Base-by-base conservation (phyloP, 495 filamentous ascomycete species). In the Lasiosphaeriaceae sp. region DNA sequence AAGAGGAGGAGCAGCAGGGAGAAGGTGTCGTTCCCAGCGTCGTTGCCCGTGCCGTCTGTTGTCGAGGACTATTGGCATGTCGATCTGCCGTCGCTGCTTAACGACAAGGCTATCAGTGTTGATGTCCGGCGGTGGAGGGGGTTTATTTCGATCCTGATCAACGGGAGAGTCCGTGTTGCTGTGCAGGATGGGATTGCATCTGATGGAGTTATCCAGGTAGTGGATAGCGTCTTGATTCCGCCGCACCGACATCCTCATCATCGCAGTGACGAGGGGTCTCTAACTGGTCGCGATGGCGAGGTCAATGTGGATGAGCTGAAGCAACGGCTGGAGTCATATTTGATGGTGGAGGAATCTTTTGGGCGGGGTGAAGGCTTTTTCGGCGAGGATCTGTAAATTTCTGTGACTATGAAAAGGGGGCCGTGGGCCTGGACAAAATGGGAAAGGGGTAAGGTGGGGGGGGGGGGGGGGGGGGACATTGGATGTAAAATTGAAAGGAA, bases 201-300 rank as follows among this genome's bases (percentile, higher is more conserved):
- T 26, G 86, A 95, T 71, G 91, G 92, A 35, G 87, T 89, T 29
- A 74, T 93, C 29, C 91, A 96, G 58, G 83, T 90, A 41, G 71
- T 92, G 8, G 73, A 76, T 44, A 75, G 75, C 47, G 84, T 96
- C 1, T 67, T 96, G 54, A 82, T 96, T 63, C 91, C 91, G 61
- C 90, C 90, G 67, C 80, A 78, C 44, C 61, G 77, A 24, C 73
- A 68, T 26, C 65, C 59, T 23, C 62, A 57, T 23, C 52, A 59
- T 11, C 49, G 62, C 20, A 50, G 50, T 9, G 63, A 55, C n/a
- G 59, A 66, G 19, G 29, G 22, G 11, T 52, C 62, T 11, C 37
- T n/a, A n/a, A 58, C 60, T 14, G 29, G 22, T 20, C 54, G 61
- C 8, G 47, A 23, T 3, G 12, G 3, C n/a, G 59, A 63, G 47